These are phyloP conservation scores for Suillus luteus DNA, from an alignment of 768 basidiomycete species.

Conservation along the genomic window DNA sequence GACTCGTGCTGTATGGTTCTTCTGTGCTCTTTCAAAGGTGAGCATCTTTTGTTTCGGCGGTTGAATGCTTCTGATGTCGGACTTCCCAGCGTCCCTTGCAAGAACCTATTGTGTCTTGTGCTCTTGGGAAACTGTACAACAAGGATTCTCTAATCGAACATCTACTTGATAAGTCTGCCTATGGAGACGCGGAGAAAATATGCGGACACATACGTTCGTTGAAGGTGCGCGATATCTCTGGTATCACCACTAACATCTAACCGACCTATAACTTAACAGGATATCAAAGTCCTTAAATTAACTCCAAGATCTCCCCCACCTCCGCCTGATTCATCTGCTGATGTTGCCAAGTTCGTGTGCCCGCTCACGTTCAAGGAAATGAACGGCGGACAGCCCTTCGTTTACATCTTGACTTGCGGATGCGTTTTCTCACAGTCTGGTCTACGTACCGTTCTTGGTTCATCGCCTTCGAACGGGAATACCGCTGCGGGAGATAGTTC, in stretches of 20 bases:
- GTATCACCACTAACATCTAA: neutral
- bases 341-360: constrained; percentile 78
- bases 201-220: constrained; percentile 90
- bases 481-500: constrained; percentile 30
- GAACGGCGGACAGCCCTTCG: constrained; percentile 88
- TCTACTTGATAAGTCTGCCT: constrained; percentile 76
- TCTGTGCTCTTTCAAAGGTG: constrained; percentile 95
- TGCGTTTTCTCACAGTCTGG: constrained; percentile 90
- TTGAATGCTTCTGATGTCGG: constrained; percentile 8
- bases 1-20: constrained; percentile 84
- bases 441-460: constrained; percentile 55
- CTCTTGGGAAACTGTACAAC: constrained; percentile 93
- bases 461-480: constrained; percentile 29
- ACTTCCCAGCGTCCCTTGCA: constrained; percentile 71
- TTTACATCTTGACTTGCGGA: constrained; percentile 83
- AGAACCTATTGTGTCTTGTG: constrained; percentile 89
- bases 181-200: constrained; percentile 90
- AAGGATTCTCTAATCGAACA: constrained; percentile 93
- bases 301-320: constrained; percentile 66
- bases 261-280: constrained; percentile 46
- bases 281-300: constrained; percentile 82
- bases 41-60: constrained; percentile 14
- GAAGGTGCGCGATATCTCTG: constrained; percentile 59
- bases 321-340: constrained; percentile 40
- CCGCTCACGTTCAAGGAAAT: constrained; percentile 93